These are phyloP conservation scores for Aspergillus versicolor DNA, from an alignment of 2,329 filamentous ascomycete genomes.

Conservation along the genomic window DNA sequence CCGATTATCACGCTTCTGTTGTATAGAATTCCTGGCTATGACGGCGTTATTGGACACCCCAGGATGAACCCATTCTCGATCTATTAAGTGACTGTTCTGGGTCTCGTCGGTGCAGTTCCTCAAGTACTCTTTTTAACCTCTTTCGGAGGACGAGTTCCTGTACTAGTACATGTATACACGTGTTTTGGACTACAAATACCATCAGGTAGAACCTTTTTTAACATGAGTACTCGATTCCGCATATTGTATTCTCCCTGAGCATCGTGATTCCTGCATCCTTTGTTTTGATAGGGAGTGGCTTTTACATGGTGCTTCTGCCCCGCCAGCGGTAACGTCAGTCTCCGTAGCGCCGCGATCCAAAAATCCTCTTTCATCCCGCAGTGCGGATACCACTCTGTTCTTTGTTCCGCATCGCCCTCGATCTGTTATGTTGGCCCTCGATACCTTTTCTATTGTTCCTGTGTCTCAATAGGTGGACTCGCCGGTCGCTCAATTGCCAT, in stretches of 20 bases:
- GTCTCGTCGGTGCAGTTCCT: neutral
- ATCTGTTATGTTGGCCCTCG: conserved; percentile 6
- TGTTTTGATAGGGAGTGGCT: conserved; percentile 4
- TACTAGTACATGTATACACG: conserved; percentile 21
- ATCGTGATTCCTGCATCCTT: neutral
- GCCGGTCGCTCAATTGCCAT: conserved; percentile 17
- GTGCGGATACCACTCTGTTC: conserved; percentile 2
- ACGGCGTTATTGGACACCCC: neutral
- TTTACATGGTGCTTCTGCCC: conserved; percentile 18
- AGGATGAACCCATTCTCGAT: neutral
- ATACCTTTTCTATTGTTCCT: conserved; percentile 3
- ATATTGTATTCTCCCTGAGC: neutral
- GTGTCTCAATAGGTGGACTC: neutral
- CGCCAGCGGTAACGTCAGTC: conserved; percentile 26
- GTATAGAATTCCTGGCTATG: conserved; percentile 7
- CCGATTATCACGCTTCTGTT: conserved; percentile 1
- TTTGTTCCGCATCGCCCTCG: conserved; percentile 1
- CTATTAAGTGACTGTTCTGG: neutral
- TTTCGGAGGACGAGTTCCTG: conserved; percentile 11
- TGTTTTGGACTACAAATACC: conserved; percentile 13
- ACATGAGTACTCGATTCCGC: neutral
- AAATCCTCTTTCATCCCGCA: conserved; percentile 14
- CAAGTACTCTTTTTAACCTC: neutral
- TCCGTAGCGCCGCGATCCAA: conserved; percentile 18
- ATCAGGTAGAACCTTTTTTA: conserved; percentile 8